A percentile compares a stretch with the other conserved stretches of the same genome.
phyloP scores from a whole-genome alignment of 2,329 filamentous ascomycete genomes.

The Pestalotiopsis sp. region DNA sequence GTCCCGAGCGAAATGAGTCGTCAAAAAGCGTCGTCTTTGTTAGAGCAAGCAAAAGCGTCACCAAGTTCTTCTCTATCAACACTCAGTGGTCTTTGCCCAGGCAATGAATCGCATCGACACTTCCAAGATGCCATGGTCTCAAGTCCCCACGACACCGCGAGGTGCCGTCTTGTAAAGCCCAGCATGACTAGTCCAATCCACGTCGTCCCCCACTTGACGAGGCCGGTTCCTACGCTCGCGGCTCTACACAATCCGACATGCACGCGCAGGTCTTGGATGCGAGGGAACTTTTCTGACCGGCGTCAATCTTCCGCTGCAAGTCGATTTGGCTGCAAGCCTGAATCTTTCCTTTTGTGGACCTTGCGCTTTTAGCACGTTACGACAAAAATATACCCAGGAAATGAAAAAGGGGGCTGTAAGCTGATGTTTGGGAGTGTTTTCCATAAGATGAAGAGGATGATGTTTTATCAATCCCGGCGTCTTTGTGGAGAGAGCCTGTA shows the following conservation, averaged over 20 bases:
- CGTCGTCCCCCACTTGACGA: not conserved
- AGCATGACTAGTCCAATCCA: not conserved
- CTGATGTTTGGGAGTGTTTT: conserved; percentile 25
- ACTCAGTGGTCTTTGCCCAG: not conserved
- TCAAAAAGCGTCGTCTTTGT: not conserved
- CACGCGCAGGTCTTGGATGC: not conserved
- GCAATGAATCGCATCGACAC: not conserved
- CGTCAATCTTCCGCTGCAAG: not conserved
- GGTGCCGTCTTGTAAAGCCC: not conserved
- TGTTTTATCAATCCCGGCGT: conserved; percentile 24
- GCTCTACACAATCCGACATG: not conserved
- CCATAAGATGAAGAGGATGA: conserved; percentile 30
- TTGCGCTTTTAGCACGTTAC: conserved; percentile 25
- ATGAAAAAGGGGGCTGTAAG: conserved; percentile 24
- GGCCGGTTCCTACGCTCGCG: not conserved
- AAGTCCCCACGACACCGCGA: not conserved
- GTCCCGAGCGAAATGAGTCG: conserved; percentile 22
- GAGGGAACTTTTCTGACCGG: not conserved
- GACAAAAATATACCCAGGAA: conserved; percentile 32
- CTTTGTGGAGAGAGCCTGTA: conserved; percentile 17
- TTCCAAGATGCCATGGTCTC: not conserved
- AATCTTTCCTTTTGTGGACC: conserved; percentile 7
- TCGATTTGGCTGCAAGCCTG: not conserved
- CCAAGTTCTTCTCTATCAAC: not conserved
- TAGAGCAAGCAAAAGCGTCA: not conserved